These are phyloP conservation scores for Dryas integrifolia DNA, from an alignment of 331 rosid species.

Conservation along the genomic window DNA sequence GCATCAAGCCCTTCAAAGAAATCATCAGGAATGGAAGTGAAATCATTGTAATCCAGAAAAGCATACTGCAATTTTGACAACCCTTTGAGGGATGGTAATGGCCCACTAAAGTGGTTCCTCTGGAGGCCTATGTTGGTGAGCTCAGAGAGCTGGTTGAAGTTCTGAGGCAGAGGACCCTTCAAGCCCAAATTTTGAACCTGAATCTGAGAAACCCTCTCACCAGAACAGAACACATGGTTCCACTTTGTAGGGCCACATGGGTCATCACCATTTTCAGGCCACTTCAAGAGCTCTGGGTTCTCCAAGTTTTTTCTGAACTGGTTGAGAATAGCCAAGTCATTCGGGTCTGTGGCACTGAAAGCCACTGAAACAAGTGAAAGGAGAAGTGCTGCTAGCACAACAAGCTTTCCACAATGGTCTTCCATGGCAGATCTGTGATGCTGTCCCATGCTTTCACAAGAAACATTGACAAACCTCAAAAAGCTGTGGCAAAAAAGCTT, in stretches of 20 bases:
- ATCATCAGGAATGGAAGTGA: constrained; percentile 69
- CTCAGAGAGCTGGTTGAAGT: constrained; percentile 56
- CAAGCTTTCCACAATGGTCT: constrained; percentile 19
- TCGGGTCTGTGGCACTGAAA: constrained; percentile 50
- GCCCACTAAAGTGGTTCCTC: constrained; percentile 56
- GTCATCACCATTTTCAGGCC: constrained; percentile 62
- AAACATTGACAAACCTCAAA: not conserved
- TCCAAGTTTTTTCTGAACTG: constrained; percentile 52
- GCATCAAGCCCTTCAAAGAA: constrained; percentile 59
- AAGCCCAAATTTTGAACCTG: constrained; percentile 62
- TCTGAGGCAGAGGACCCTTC: constrained; percentile 63
- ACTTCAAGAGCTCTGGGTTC: constrained; percentile 63
- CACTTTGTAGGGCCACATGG: constrained; percentile 64
- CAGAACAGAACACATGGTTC: constrained; percentile 54
- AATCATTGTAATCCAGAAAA: constrained; percentile 58
- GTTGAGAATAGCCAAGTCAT: constrained; percentile 54
- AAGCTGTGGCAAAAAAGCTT: constrained; percentile 19
- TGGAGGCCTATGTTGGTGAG: constrained; percentile 76
- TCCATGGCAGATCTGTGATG: constrained; percentile 41
- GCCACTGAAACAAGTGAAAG: constrained; percentile 22
- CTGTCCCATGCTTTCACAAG: constrained; percentile 17
- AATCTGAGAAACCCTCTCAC: constrained; percentile 61
- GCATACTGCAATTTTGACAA: constrained; percentile 43
- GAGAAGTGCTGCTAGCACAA: constrained; percentile 9
- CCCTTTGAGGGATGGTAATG: constrained; percentile 63